A percentile compares a stretch with the other conserved stretches of the same genome.
phyloP scores from a whole-genome alignment of 768 basidiomycete genomes.

The Tulasnella sp. region DNA sequence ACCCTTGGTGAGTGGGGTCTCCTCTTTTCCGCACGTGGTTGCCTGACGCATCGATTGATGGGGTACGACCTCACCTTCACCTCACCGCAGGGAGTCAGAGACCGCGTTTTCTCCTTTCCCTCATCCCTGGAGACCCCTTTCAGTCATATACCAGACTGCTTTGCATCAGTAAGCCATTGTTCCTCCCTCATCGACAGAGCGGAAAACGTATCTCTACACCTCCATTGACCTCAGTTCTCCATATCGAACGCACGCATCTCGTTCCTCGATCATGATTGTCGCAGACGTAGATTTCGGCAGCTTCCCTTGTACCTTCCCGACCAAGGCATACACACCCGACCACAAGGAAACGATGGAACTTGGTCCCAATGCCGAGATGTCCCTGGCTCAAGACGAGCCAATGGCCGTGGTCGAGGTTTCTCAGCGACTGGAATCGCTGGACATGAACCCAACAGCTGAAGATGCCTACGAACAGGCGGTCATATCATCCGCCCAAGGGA shows the following conservation, averaged over 20 bases:
- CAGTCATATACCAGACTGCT: background rate
- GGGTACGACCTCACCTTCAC: background rate
- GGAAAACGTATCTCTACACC: constrained; percentile 1
- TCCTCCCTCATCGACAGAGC: background rate
- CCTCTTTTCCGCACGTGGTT: background rate
- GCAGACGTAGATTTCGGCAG: constrained; percentile 9
- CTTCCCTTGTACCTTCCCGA: background rate
- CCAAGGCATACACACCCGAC: background rate
- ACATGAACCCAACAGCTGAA: constrained; percentile 22
- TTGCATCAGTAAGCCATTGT: background rate
- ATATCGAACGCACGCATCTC: background rate
- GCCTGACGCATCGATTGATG: constrained; percentile 7
- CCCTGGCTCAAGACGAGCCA: background rate
- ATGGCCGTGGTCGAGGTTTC: background rate
- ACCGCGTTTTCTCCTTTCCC: constrained; percentile 9
- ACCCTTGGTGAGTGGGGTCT: background rate
- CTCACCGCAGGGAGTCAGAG: background rate
- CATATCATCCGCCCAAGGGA: background rate
- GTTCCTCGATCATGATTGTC: background rate
- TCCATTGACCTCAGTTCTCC: constrained; percentile 5
- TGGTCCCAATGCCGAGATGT: constrained; percentile 14
- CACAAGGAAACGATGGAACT: constrained; percentile 6
- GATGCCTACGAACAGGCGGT: constrained; percentile 19
- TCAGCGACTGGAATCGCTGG: constrained; percentile 8
- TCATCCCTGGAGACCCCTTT: background rate